phyloP scores from a whole-genome alignment of 2,329 filamentous ascomycete species.

The Chrysoporthe puriensis region DNA sequence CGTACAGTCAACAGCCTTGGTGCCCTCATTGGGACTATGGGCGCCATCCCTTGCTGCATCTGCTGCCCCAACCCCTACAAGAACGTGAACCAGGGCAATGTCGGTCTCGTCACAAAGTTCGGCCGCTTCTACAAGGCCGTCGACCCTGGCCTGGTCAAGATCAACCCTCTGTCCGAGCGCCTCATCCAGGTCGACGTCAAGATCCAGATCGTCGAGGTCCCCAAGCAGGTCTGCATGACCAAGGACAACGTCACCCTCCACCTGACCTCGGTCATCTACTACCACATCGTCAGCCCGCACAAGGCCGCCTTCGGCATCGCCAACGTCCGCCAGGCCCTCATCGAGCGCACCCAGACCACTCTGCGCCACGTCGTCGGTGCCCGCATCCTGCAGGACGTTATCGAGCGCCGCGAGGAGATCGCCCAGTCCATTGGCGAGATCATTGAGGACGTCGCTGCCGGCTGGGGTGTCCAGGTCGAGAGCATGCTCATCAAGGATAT shows the following conservation, averaged over 20 bases:
- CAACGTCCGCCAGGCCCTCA: conserved; percentile 92
- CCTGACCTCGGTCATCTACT: conserved; percentile 97
- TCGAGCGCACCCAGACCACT: conserved; percentile 97
- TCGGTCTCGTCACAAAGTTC: conserved; percentile 94
- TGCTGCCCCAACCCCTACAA: conserved; percentile 96
- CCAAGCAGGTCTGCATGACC: conserved; percentile 97
- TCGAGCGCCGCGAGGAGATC: conserved; percentile 96
- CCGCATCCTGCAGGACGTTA: conserved; percentile 94
- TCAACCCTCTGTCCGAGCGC: conserved; percentile 92
- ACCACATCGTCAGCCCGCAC: conserved; percentile 93
- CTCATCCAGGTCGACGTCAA: conserved; percentile 96
- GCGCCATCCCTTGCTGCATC: conserved; percentile 89
- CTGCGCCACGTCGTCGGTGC: conserved; percentile 96
- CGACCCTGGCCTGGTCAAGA: conserved; percentile 93
- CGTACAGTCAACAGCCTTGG: conserved; percentile 72
- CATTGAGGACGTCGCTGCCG: conserved; percentile 90
- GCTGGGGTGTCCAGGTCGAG: conserved; percentile 96
- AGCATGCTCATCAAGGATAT: conserved; percentile 99
- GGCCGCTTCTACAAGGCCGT: conserved; percentile 93
- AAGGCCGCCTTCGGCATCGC: conserved; percentile 96
- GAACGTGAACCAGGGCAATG: conserved; percentile 87
- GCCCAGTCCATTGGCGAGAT: conserved; percentile 95
- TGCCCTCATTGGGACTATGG: conserved; percentile 72
- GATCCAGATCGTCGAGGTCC: conserved; percentile 98
- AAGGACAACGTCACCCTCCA: conserved; percentile 97